These are phyloP conservation scores for Chrysosporium queenslandicum DNA, from an alignment of 2,329 filamentous ascomycete genomes.

Conservation along the genomic window DNA sequence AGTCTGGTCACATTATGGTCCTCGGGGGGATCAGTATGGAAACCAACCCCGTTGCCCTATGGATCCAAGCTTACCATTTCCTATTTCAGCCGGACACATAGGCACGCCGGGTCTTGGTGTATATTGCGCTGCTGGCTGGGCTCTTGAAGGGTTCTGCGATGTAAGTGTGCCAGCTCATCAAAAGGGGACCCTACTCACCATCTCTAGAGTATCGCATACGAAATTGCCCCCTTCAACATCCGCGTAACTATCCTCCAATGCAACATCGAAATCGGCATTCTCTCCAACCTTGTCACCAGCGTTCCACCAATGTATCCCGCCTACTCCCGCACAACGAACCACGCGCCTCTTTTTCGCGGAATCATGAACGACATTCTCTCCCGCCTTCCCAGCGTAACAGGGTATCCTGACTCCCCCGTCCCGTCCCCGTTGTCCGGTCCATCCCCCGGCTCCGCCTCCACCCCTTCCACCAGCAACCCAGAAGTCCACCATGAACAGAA, in stretches of 20 bases:
- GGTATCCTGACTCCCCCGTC: constrained; percentile 24
- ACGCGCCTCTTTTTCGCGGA: constrained; percentile 70
- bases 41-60: no score
- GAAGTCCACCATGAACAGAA: constrained; percentile 13
- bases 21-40: constrained; percentile 66
- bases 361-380: constrained; percentile 74
- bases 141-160: constrained; percentile 90
- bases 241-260: constrained; percentile 94
- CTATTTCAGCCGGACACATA: constrained; percentile 61
- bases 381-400: constrained; percentile 55
- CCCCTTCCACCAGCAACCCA: neutral
- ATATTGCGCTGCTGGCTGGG: constrained; percentile 89
- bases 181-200: neutral
- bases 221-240: constrained; percentile 93
- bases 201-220: constrained; percentile 65
- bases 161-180: no score
- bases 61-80: neutral
- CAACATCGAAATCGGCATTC: constrained; percentile 78
- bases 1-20: constrained; percentile 80
- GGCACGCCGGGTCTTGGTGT: constrained; percentile 84
- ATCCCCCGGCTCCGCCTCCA: constrained; percentile 2
- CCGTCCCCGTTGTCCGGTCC: neutral
- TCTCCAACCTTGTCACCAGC: constrained; percentile 79
- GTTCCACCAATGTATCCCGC: constrained; percentile 62
- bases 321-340: constrained; percentile 59